Percentiles rank a stretch among this genome's conserved stretches.
These are phyloP conservation scores for Annona squamosa DNA, from an alignment of 164 flowering plant species.

Conservation along the genomic window DNA sequence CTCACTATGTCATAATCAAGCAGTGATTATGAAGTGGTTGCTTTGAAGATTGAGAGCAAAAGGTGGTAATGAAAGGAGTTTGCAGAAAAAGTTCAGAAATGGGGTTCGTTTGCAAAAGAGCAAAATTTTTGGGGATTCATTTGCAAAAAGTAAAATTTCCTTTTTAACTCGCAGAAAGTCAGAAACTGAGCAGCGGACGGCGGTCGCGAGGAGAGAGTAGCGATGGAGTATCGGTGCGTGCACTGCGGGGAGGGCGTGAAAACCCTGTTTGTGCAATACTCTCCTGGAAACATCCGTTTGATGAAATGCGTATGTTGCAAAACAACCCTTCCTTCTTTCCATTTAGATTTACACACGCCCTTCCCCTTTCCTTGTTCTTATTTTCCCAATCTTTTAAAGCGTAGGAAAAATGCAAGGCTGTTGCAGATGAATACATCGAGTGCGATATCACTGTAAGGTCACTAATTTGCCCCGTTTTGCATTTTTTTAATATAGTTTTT, in stretches of 20 bases:
- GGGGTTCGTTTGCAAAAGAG: too few species aligned
- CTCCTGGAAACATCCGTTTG: conserved; percentile 84
- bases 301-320: conserved; percentile 60
- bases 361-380: background rate
- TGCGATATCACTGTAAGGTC: conserved; percentile 63
- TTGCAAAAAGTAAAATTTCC: too few species aligned
- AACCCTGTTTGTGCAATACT: conserved; percentile 61
- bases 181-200: background rate
- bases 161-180: too few species aligned
- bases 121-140: too few species aligned
- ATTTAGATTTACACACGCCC: background rate
- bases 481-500: background rate
- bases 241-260: conserved; percentile 52
- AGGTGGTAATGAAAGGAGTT: too few species aligned
- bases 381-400: background rate
- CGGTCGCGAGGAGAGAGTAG: background rate
- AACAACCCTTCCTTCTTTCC: background rate
- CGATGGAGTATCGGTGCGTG: conserved; percentile 49
- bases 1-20: too few species aligned
- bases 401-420: conserved; percentile 65
- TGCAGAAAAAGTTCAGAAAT: too few species aligned
- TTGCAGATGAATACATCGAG: conserved; percentile 90
- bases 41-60: too few species aligned
- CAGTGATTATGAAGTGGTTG: too few species aligned
- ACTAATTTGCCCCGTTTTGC: background rate